Evolutionary conservation across 306 rosid species (phyloP).

Genomic region (Begonia peltatifolia): DNA sequence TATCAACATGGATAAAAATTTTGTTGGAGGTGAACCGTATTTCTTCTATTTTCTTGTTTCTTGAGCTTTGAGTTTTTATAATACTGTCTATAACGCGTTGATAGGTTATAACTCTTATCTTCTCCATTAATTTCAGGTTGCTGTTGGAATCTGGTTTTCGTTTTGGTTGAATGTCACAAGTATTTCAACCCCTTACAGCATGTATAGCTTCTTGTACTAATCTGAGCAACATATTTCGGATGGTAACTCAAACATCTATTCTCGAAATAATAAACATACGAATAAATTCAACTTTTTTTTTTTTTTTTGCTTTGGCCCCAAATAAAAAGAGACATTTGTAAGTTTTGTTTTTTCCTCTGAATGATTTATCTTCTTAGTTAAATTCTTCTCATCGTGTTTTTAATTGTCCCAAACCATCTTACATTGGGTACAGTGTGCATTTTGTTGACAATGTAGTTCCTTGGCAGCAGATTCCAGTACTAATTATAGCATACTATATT

Average conservation of each 20-base stretch:
- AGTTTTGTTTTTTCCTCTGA: too few relatives aligned
- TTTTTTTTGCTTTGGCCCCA: too few relatives aligned
- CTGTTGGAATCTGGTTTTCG: conserved; percentile 70
- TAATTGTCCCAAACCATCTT: too few relatives aligned
- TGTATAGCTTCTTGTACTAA: conserved; percentile 91
- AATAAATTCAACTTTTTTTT: conserved; percentile 13
- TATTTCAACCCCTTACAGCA: conserved; percentile 89
- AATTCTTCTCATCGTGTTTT: too few relatives aligned
- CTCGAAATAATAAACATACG: conserved; percentile 17
- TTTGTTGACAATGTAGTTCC: too few relatives aligned
- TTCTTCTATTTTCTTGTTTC: not conserved
- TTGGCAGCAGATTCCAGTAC: too few relatives aligned
- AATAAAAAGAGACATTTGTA: too few relatives aligned
- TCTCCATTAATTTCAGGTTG: conserved; percentile 47
- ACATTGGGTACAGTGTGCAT: too few relatives aligned
- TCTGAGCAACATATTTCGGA: conserved; percentile 64
- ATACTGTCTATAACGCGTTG: not conserved
- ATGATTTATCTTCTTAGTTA: too few relatives aligned
- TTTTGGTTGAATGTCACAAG: conserved; percentile 65
- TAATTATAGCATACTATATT: too few relatives aligned
- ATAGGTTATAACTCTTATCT: not conserved
- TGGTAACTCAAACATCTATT: conserved; percentile 84
- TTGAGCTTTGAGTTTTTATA: conserved; percentile 7
- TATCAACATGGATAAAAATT: conserved; percentile 39
- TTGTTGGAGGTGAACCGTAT: conserved; percentile 47